A percentile compares a stretch with the other conserved stretches of the same genome.
phyloP scores from a whole-genome alignment of 2,329 filamentous ascomycete genomes.

The Cercospora sesami region DNA sequence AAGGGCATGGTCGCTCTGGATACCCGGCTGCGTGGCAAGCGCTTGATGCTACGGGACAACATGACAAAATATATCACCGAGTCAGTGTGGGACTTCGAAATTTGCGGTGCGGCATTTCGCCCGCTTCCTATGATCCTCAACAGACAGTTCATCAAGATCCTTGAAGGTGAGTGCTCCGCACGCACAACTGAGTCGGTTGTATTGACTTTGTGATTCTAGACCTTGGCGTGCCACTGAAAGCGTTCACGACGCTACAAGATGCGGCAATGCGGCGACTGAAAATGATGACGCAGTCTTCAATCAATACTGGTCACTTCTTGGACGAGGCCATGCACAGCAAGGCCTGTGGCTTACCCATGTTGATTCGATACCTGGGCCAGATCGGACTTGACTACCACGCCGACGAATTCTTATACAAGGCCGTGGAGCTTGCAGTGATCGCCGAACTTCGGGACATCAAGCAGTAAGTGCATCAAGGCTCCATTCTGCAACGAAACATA shows the following conservation, averaged over 20 bases:
- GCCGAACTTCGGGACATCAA: constrained; percentile 72
- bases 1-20: constrained; percentile 81
- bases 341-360: constrained; percentile 58
- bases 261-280: constrained; percentile 62
- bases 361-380: constrained; percentile 61
- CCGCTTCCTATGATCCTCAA: constrained; percentile 72
- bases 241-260: constrained; percentile 66
- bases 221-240: constrained; percentile 58
- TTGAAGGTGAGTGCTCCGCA: constrained; percentile 55
- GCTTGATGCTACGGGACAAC: constrained; percentile 65
- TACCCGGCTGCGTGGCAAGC: constrained; percentile 56
- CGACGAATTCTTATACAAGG: constrained; percentile 68
- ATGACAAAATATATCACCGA: constrained; percentile 76
- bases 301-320: constrained; percentile 67
- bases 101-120: constrained; percentile 68
- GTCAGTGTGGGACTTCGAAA: constrained; percentile 61
- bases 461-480: constrained; percentile 52
- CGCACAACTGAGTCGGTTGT: neutral
- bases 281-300: constrained; percentile 56
- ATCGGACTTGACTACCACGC: constrained; percentile 65
- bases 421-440: constrained; percentile 70
- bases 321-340: constrained; percentile 62
- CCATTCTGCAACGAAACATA: neutral
- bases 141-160: constrained; percentile 78
- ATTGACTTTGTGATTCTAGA: constrained; percentile 46